These are phyloP conservation scores for Schizophyllum amplum DNA, from an alignment of 1,284 basidiomycete species.

Conservation along the genomic window DNA sequence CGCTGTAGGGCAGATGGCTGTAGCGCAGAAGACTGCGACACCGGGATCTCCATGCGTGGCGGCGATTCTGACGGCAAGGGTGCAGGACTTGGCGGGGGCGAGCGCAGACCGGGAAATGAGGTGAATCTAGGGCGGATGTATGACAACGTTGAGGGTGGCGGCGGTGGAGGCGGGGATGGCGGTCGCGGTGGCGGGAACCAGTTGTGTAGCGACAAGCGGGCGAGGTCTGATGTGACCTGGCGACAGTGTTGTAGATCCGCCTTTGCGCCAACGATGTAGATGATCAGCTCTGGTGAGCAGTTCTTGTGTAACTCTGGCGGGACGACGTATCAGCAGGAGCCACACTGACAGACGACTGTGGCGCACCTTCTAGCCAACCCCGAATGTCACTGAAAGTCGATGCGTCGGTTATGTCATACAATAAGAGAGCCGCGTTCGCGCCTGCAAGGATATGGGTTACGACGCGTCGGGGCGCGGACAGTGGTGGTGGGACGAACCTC, in stretches of 20 bases:
- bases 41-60: slow-evolving; percentile 32
- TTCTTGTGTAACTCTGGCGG: slow-evolving; percentile 81
- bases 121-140: slow-evolving; percentile 83
- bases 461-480: slow-evolving; percentile 9
- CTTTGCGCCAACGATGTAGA: slow-evolving; percentile 90
- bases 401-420: slow-evolving; percentile 95
- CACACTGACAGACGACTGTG: background rate
- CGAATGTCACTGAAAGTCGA: slow-evolving; percentile 87
- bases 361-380: slow-evolving; percentile 84
- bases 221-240: slow-evolving; percentile 73
- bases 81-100: slow-evolving; percentile 22
- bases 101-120: slow-evolving; percentile 68
- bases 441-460: slow-evolving; percentile 28
- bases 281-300: slow-evolving; percentile 75
- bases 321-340: background rate
- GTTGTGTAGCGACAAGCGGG: slow-evolving; percentile 70
- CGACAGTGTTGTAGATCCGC: slow-evolving; percentile 67
- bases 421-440: slow-evolving; percentile 90
- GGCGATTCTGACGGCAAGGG: background rate
- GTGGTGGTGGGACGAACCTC: slow-evolving; percentile 37
- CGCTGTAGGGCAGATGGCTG: slow-evolving; percentile 38
- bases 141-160: slow-evolving; percentile 59
- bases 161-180: slow-evolving; percentile 52
- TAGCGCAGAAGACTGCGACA: slow-evolving; percentile 26
- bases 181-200: slow-evolving; percentile 68